Evolutionary conservation across 2,329 filamentous ascomycete species (phyloP).

Genomic region (Epichloe bromicola): DNA sequence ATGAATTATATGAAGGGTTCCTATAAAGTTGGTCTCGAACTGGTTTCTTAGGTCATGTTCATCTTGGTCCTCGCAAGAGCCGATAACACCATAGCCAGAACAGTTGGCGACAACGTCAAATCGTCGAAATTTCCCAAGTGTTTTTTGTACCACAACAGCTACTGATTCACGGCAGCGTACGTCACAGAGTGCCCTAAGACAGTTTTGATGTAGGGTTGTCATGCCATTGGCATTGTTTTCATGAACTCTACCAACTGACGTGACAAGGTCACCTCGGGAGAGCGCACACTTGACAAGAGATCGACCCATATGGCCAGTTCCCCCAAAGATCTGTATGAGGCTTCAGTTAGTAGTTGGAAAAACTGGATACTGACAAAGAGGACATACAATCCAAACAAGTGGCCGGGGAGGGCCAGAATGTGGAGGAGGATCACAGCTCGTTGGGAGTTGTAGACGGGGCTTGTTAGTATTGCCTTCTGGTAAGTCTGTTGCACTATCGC

Average conservation of each 20-base stretch:
- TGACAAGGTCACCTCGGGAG: conserved; percentile 68
- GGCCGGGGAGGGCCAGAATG: conserved; percentile 57
- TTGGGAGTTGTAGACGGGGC: conserved; percentile 44
- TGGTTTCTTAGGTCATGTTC: conserved; percentile 90
- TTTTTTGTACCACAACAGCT: conserved; percentile 51
- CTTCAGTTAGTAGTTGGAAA: background rate
- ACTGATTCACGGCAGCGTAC: conserved; percentile 75
- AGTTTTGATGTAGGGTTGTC: conserved; percentile 57
- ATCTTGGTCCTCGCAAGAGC: conserved; percentile 91
- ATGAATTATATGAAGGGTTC: conserved; percentile 86
- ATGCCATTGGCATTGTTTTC: conserved; percentile 65
- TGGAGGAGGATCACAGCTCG: conserved; percentile 80
- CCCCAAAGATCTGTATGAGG: conserved; percentile 71
- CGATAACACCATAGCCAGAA: conserved; percentile 90
- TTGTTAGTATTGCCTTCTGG: conserved; percentile 14
- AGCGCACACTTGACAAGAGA: conserved; percentile 77
- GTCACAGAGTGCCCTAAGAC: conserved; percentile 75
- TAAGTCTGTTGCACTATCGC: conserved; percentile 8
- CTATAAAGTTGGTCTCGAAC: conserved; percentile 97
- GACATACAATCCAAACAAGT: conserved; percentile 64
- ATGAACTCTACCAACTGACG: conserved; percentile 71
- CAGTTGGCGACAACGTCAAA: conserved; percentile 89
- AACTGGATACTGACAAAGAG: background rate
- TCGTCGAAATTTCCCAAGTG: conserved; percentile 62
- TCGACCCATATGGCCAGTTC: conserved; percentile 92